phyloP scores from a whole-genome alignment of 2,329 filamentous ascomycete genomes.

The Aspergillus oerlinghausenensis region DNA sequence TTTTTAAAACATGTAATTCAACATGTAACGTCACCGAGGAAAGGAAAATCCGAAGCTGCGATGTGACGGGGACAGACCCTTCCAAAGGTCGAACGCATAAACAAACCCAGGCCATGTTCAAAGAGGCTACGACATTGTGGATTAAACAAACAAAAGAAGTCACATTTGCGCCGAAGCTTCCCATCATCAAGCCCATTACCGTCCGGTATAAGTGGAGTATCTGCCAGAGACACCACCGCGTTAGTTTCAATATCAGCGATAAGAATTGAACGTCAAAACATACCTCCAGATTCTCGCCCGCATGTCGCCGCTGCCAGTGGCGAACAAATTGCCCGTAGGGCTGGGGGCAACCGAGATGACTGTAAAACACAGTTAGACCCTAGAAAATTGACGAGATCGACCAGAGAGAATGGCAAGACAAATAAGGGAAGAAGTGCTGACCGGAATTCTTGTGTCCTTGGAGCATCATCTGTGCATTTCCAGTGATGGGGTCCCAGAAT shows the following conservation, averaged over 20 bases:
- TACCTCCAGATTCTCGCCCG: constrained; percentile 94
- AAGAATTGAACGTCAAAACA: constrained; percentile 11
- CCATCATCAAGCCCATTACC: constrained; percentile 28
- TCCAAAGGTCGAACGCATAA: constrained; percentile 7
- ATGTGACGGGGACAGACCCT: not conserved
- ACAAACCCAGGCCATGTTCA: constrained; percentile 12
- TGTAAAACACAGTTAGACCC: constrained; percentile 25
- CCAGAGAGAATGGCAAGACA: not conserved
- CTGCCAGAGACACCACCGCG: constrained; percentile 14
- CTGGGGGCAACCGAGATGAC: constrained; percentile 97
- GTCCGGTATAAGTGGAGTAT: constrained; percentile 37
- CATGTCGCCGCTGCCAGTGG: constrained; percentile 96
- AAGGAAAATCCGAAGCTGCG: not conserved
- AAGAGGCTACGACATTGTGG: constrained; percentile 9
- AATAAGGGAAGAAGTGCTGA: constrained; percentile 30
- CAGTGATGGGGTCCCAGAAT: constrained; percentile 95
- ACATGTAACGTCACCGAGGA: not conserved
- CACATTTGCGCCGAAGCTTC: constrained; percentile 32
- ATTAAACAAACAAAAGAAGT: constrained; percentile 16
- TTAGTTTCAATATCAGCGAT: constrained; percentile 5
- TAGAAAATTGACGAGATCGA: not conserved
- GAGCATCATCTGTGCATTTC: constrained; percentile 93
- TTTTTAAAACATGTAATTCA: not conserved
- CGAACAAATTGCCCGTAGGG: constrained; percentile 81
- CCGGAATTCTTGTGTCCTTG: constrained; percentile 97